Base-by-base conservation (phyloP, 2,329 filamentous ascomycete species). In the Metarhizium robertsii region DNA sequence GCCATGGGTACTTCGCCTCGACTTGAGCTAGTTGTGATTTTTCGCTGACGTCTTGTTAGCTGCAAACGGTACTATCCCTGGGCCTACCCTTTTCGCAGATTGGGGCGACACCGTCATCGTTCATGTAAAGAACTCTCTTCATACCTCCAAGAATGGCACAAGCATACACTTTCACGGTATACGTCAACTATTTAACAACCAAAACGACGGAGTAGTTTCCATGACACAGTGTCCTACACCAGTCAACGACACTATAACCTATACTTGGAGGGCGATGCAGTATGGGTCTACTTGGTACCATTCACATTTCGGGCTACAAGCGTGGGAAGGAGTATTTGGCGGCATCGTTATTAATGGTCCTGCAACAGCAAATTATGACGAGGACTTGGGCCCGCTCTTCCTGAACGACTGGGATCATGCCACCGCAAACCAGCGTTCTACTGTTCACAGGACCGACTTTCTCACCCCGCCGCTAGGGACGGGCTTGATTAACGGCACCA, bases 101-200 rank as follows among this genome's bases (percentile, higher is more conserved):
- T 81, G 77, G 76, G 76, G 71, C 30, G 72, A 76, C 55, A 69
- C 59, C 36, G 70, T 85, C 6, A 64, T 68, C n/a, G 66, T 83
- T 14, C 78, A 78, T 53, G 75, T 86, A 6, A 78, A 70, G 38
- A 87, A 85, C 64, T 64, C 64, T 1, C 57, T 74, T 38, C 47
- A 68, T 68, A 69, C 53, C 8, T 51, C 54, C 16, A 30, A 29
- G 1, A 86, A 86, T 58, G 81, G 82, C 38, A 85, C 81, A 8
- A 74, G 75, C 8, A 78, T 86, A 18, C 84, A 87, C 63, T 86
- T 76, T 69, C 83, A 87, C 61, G 84, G 82, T 25, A 70, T 87
- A 38, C 76, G 79, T 6, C 81, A 86, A 62, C 71, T 76, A 57
- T 70, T 75, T 62, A 79, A 73, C 50, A 79, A 76, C 60, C 70